Percentiles rank a stretch among this genome's conserved stretches.
Conservation (phyloP, 257 asterid species). For the Solanum tarijense region DNA sequence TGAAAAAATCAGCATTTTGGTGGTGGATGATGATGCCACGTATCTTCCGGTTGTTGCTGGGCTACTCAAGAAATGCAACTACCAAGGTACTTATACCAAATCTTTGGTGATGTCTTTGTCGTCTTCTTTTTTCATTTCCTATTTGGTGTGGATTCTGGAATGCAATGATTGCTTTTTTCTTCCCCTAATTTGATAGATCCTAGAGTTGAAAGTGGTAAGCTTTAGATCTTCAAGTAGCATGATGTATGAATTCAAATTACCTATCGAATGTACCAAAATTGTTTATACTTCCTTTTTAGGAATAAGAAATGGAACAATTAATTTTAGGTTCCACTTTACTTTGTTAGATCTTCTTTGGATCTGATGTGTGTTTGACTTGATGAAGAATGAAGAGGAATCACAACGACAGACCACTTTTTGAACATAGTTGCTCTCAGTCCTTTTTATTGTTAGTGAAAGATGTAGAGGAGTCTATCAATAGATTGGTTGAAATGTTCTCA, state of each 20-base stretch:
- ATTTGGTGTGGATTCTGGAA: not conserved
- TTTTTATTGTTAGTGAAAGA: not conserved
- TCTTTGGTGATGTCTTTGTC: not conserved
- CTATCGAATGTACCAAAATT: not conserved
- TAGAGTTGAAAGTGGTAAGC: not conserved
- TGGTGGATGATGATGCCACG: slow-evolving; percentile 41
- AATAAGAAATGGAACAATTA: not conserved
- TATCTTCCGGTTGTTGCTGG: slow-evolving; percentile 45
- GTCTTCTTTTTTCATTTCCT: not conserved
- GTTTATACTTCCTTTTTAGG: not conserved
- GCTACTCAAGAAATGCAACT: slow-evolving; percentile 31
- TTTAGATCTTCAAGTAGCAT: not conserved
- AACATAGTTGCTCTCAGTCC: not conserved
- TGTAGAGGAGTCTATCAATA: not conserved
- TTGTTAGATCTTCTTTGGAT: not conserved
- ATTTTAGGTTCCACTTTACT: not conserved
- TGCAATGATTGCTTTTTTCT: not conserved
- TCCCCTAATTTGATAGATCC: not conserved
- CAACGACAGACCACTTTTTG: not conserved
- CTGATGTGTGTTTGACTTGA: not conserved
- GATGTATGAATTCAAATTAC: not conserved
- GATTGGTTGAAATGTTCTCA: not conserved
- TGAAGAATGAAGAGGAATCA: not conserved
- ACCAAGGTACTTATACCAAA: slow-evolving; percentile 21
- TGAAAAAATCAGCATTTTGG: slow-evolving; percentile 8